phyloP scores from a whole-genome alignment of 192 early-diverging fungal genomes.

The Coemansia sp. region DNA sequence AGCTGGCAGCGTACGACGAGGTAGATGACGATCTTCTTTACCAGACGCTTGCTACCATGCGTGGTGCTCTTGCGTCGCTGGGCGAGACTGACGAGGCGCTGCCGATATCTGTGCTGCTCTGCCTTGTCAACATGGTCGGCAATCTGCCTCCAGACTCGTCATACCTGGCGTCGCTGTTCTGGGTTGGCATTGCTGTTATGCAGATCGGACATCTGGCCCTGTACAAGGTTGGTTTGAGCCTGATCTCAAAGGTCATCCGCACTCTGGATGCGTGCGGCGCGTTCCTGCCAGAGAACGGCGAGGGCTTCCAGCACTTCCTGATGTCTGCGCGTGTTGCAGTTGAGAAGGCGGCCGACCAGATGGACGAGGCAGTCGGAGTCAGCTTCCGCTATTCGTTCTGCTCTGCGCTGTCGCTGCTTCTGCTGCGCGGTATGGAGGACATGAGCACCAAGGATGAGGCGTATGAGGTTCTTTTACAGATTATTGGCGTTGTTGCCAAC shows the following conservation, averaged over 20 bases:
- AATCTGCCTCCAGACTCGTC: slow-evolving; percentile 79
- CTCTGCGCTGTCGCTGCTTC: slow-evolving; percentile 76
- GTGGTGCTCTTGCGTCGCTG: slow-evolving; percentile 81
- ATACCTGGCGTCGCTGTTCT: slow-evolving; percentile 85
- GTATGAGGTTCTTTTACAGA: slow-evolving; percentile 65
- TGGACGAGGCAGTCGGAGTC: slow-evolving; percentile 76
- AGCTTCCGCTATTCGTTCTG: slow-evolving; percentile 86
- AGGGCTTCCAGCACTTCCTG: slow-evolving; percentile 71
- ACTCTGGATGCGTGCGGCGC: slow-evolving; percentile 74
- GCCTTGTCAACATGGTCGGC: slow-evolving; percentile 85
- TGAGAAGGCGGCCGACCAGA: slow-evolving; percentile 64
- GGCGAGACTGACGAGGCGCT: slow-evolving; percentile 78
- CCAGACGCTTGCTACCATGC: slow-evolving; percentile 86
- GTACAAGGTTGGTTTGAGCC: slow-evolving; percentile 69
- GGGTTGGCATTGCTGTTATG: slow-evolving; percentile 84
- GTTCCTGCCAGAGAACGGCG: slow-evolving; percentile 61
- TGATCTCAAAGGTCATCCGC: slow-evolving; percentile 72
- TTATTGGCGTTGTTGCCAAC: slow-evolving; percentile 72
- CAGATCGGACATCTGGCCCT: slow-evolving; percentile 83
- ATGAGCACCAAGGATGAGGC: slow-evolving; percentile 73
- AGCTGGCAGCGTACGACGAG: slow-evolving; percentile 77
- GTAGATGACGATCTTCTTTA: slow-evolving; percentile 93
- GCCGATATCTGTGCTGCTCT: slow-evolving; percentile 85
- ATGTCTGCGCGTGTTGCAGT: slow-evolving; percentile 71
- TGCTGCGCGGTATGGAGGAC: slow-evolving; percentile 83